A percentile compares a stretch with the other conserved stretches of the same genome.
These are phyloP conservation scores for Kluyveromyces aestuarii DNA, from an alignment of 805 yeast genomes.

Conservation along the genomic window DNA sequence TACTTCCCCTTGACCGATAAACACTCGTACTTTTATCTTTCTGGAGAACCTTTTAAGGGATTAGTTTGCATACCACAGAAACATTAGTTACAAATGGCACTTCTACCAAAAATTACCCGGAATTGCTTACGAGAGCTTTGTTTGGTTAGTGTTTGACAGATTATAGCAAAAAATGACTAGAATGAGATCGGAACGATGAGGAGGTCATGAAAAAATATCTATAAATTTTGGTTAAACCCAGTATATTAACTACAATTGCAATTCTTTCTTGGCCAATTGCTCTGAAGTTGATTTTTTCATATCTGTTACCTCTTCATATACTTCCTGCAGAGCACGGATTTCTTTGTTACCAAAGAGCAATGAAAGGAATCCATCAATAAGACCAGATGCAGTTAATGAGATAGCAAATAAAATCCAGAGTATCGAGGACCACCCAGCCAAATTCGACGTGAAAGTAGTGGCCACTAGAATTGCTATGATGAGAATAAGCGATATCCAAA, in stretches of 20 bases:
- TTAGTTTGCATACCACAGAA: not conserved
- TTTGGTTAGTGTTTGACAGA: not conserved
- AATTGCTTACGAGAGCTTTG: not conserved
- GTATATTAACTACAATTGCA: too few relatives aligned
- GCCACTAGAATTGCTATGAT: constrained; percentile 46
- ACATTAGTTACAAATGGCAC: not conserved
- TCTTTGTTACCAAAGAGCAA: constrained; percentile 76
- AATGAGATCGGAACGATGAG: not conserved
- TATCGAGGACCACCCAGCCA: constrained; percentile 56
- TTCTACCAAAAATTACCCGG: not conserved
- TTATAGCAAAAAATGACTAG: not conserved
- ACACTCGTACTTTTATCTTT: too few relatives aligned
- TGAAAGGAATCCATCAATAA: constrained; percentile 69
- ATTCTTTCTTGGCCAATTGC: constrained; percentile 2
- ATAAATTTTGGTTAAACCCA: too few relatives aligned
- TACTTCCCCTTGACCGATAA: too few relatives aligned
- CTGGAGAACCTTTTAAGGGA: not conserved
- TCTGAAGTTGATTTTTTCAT: constrained; percentile 10
- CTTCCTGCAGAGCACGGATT: constrained; percentile 65
- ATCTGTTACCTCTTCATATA: constrained; percentile 54
- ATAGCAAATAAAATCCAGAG: constrained; percentile 50
- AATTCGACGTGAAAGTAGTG: constrained; percentile 48
- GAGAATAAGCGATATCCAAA: constrained; percentile 43
- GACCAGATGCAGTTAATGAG: constrained; percentile 54
- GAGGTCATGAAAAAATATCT: too few relatives aligned